These are phyloP conservation scores for Backusella liffmaniae DNA, from an alignment of 192 early-diverging fungal species.

Conservation along the genomic window DNA sequence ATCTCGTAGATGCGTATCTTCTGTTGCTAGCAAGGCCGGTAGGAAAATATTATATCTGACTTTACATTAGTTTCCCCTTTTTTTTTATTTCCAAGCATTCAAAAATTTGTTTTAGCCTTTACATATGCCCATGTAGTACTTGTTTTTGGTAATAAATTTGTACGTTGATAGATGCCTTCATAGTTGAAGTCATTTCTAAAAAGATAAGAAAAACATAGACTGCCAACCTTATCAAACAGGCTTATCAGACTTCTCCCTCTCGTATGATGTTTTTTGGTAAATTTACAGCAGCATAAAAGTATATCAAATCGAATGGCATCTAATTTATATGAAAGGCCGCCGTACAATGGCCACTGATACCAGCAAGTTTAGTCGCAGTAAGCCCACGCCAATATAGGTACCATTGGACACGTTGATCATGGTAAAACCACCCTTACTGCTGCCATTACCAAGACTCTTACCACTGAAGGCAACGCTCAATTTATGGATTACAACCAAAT, in stretches of 20 bases:
- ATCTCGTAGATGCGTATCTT: constrained; percentile 23
- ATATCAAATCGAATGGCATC: background rate
- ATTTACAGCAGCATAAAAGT: background rate
- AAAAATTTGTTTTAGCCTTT: background rate
- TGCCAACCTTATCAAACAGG: constrained; percentile 27
- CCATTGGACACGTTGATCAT: constrained; percentile 98
- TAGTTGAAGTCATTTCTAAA: background rate
- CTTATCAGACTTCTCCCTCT: constrained; percentile 23
- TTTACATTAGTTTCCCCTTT: background rate
- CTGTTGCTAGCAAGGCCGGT: constrained; percentile 18
- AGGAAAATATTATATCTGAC: background rate
- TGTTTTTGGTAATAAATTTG: constrained; percentile 28
- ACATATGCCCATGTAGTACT: constrained; percentile 21
- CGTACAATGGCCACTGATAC: constrained; percentile 49
- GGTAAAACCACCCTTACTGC: constrained; percentile 98
- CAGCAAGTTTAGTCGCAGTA: constrained; percentile 70
- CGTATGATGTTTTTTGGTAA: constrained; percentile 29
- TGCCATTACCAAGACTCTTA: constrained; percentile 95
- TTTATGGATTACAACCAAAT: constrained; percentile 95
- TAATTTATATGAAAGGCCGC: constrained; percentile 12
- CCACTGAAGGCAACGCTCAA: constrained; percentile 73
- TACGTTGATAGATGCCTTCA: background rate
- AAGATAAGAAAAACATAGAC: constrained; percentile 8
- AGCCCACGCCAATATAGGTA: constrained; percentile 99
- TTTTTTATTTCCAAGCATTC: background rate